These are phyloP conservation scores for Eucalyptus erythrocorys DNA, from an alignment of 345 rosid genomes.

Conservation along the genomic window DNA sequence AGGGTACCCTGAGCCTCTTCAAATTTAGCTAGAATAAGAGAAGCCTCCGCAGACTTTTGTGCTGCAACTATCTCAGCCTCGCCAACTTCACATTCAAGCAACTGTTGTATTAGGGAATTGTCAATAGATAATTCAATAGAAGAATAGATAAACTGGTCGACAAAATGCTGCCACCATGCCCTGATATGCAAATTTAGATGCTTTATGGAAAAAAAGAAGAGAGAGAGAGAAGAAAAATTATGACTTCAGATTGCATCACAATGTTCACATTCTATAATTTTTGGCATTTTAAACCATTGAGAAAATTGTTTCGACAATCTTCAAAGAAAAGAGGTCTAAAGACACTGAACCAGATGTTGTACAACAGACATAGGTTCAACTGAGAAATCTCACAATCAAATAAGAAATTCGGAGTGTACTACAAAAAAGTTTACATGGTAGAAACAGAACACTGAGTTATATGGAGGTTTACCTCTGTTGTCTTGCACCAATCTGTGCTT, in stretches of 20 bases:
- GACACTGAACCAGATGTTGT: not conserved
- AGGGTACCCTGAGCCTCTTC: slow-evolving; percentile 82
- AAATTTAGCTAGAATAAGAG: slow-evolving; percentile 61
- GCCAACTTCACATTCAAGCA: slow-evolving; percentile 62
- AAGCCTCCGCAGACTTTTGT: slow-evolving; percentile 59
- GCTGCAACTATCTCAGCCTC: slow-evolving; percentile 51
- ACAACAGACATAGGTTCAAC: not conserved
- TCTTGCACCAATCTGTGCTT: slow-evolving; percentile 21
- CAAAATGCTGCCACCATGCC: not conserved
- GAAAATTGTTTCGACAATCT: not conserved
- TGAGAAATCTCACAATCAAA: not conserved
- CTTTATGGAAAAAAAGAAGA: not conserved
- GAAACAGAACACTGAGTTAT: not conserved
- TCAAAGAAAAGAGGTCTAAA: not conserved
- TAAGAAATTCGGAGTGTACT: not conserved
- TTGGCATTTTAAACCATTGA: not conserved
- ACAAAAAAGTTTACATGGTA: not conserved
- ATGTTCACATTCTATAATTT: not conserved
- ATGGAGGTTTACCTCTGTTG: slow-evolving; percentile 35
- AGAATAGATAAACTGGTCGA: not conserved
- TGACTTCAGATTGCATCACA: not conserved
- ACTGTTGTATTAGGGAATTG: slow-evolving; percentile 21
- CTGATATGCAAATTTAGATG: not conserved
- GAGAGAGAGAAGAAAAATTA: not conserved
- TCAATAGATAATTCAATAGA: not conserved